Evolutionary conservation across 169 alveolate genomes (phyloP).

Genomic region (Perkinsus olseni): DNA sequence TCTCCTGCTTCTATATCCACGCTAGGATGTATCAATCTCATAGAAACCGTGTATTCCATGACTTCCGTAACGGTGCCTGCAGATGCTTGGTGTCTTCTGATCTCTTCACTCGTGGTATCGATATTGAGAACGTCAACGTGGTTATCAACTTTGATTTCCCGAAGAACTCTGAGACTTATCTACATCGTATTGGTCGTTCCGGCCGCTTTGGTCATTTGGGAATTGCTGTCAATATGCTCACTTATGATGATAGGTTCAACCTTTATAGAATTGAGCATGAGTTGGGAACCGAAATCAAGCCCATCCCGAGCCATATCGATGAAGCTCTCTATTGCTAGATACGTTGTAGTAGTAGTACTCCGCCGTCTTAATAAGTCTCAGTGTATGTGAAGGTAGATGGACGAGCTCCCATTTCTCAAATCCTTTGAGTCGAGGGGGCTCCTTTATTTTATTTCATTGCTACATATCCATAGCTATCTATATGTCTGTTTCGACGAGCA

Average conservation of each 20-base stretch:
- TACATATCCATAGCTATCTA: no score
- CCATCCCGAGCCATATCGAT: conserved; percentile 88
- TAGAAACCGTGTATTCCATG: conserved; percentile 93
- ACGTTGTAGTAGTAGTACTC: not conserved
- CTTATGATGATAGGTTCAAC: conserved; percentile 85
- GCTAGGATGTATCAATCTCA: conserved; percentile 94
- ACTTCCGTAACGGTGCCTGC: conserved; percentile 94
- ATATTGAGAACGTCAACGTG: conserved; percentile 94
- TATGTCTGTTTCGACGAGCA: no score
- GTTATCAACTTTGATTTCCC: conserved; percentile 98
- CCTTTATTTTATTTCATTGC: no score
- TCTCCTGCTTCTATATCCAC: conserved; percentile 95
- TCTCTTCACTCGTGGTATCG: conserved; percentile 98
- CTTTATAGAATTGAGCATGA: conserved; percentile 86
- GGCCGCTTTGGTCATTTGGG: conserved; percentile 98
- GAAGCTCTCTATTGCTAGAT: conserved; percentile 74
- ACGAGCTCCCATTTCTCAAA: no score
- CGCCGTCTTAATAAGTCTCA: not conserved
- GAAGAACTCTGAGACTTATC: conserved; percentile 85
- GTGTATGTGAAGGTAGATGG: no score
- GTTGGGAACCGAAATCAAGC: conserved; percentile 92
- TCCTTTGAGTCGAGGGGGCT: no score
- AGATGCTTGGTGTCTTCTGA: conserved; percentile 73
- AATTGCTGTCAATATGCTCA: conserved; percentile 88
- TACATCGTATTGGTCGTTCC: conserved; percentile 95